A percentile compares a stretch with the other conserved stretches of the same genome.
Conservation (phyloP, 1,139 yeast species). For the Geotrichum macrosporum region DNA sequence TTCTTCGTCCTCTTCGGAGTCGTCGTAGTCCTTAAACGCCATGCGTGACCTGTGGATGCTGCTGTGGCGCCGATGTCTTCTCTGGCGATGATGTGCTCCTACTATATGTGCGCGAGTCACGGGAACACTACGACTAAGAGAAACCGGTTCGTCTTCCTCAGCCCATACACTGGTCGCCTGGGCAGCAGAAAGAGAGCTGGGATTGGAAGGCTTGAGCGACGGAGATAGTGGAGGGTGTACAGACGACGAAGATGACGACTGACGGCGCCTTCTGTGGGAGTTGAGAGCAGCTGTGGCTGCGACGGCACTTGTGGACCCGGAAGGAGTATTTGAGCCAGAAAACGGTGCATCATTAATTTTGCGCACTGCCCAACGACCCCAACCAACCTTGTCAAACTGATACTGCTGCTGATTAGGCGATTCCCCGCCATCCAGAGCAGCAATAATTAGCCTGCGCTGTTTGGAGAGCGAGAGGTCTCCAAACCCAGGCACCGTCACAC, state of each 20-base stretch:
- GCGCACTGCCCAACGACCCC: conserved; percentile 97
- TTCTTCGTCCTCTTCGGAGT: conserved; percentile 14
- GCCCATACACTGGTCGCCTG: conserved; percentile 18
- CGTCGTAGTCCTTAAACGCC: conserved; percentile 20
- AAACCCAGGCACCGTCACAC: conserved; percentile 72
- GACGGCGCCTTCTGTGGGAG: conserved; percentile 14
- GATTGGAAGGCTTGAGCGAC: conserved; percentile 12
- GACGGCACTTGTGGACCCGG: background rate
- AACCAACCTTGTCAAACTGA: conserved; percentile 89
- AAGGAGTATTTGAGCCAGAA: too few relatives aligned
- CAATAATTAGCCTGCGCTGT: conserved; percentile 84
- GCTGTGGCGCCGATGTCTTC: conserved; percentile 20
- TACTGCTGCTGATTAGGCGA: conserved; percentile 50
- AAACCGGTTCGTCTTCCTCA: conserved; percentile 16
- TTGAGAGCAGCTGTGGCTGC: background rate
- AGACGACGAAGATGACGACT: conserved; percentile 16
- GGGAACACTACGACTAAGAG: conserved; percentile 4
- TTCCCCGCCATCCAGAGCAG: conserved; percentile 76
- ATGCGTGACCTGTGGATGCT: conserved; percentile 19
- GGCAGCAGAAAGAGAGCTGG: conserved; percentile 2
- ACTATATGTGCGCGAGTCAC: conserved; percentile 4
- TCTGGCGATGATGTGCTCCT: too few relatives aligned
- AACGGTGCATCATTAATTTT: conserved; percentile 43
- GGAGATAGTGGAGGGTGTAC: conserved; percentile 19
- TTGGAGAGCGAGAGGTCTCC: conserved; percentile 77